phyloP scores from a whole-genome alignment of 108 stramenopile species.

The Pseudonitzschia delicatissima region DNA sequence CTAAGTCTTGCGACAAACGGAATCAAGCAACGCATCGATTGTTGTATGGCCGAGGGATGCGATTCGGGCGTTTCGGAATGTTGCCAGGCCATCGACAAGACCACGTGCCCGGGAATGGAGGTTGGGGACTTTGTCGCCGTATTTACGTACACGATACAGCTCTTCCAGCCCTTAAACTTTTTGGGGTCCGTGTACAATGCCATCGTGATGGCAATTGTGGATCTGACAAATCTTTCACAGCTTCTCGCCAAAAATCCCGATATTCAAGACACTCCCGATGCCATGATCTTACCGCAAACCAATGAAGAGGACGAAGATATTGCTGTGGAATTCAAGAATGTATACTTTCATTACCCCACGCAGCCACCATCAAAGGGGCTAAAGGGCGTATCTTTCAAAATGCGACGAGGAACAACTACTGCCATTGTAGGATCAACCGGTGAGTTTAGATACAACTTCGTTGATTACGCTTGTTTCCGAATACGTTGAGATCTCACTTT shows the following conservation, averaged over 20 bases:
- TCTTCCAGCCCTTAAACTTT: slow-evolving; percentile 95
- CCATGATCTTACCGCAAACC: slow-evolving; percentile 47
- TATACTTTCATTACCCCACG: slow-evolving; percentile 91
- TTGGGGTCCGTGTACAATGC: slow-evolving; percentile 90
- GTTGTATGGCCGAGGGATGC: slow-evolving; percentile 65
- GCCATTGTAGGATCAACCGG: slow-evolving; percentile 95
- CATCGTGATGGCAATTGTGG: slow-evolving; percentile 89
- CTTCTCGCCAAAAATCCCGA: slow-evolving; percentile 90
- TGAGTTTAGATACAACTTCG: neutral
- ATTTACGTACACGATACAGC: slow-evolving; percentile 81
- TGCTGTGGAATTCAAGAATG: slow-evolving; percentile 92
- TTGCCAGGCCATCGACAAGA: slow-evolving; percentile 44
- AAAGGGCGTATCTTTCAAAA: slow-evolving; percentile 86
- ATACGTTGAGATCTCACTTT: neutral
- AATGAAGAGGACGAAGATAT: slow-evolving; percentile 61
- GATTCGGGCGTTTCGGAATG: slow-evolving; percentile 55
- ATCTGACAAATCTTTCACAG: slow-evolving; percentile 88
- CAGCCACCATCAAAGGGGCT: slow-evolving; percentile 78
- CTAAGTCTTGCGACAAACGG: slow-evolving; percentile 68
- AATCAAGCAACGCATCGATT: slow-evolving; percentile 57
- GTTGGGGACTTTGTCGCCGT: slow-evolving; percentile 95
- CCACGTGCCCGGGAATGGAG: slow-evolving; percentile 75
- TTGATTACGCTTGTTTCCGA: neutral
- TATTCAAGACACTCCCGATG: slow-evolving; percentile 81
- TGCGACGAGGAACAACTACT: slow-evolving; percentile 91